Conservation (phyloP, 768 basidiomycete species). For the Lyophyllum decastes region DNA sequence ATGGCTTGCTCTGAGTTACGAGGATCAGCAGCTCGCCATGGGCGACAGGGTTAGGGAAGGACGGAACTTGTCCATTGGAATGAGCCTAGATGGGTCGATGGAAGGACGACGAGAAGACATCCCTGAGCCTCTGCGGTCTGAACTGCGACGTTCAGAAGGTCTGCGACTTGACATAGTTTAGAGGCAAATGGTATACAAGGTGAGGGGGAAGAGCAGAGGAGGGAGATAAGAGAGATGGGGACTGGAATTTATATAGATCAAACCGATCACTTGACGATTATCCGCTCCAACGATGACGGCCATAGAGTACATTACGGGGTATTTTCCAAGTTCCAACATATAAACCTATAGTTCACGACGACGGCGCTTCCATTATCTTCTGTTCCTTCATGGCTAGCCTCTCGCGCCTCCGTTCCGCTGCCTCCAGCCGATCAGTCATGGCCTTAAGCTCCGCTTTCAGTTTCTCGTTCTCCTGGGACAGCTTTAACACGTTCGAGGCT, state of each 20-base stretch:
- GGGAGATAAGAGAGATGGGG: conserved; percentile 8
- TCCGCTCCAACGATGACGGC: conserved; percentile 1
- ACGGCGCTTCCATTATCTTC: conserved; percentile 16
- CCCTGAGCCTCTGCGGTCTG: conserved; percentile 41
- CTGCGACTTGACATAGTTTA: conserved; percentile 40
- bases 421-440: conserved; percentile 74
- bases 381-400: conserved; percentile 39
- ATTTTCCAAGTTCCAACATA: neutral
- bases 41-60: conserved; percentile 1
- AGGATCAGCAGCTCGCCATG: conserved; percentile 11
- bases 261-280: conserved; percentile 8
- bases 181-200: conserved; percentile 1
- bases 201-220: conserved; percentile 2
- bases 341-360: conserved; percentile 8
- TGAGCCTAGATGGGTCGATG: conserved; percentile 74
- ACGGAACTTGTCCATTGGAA: conserved; percentile 77
- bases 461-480: conserved; percentile 79
- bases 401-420: conserved; percentile 64
- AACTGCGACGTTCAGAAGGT: conserved; percentile 49
- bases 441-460: conserved; percentile 74
- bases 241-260: conserved; percentile 10
- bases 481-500: conserved; percentile 74
- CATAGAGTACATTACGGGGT: neutral
- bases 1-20: conserved; percentile 42
- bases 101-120: conserved; percentile 64